These are phyloP conservation scores for Candida berthetii DNA, from an alignment of 805 yeast species.

Conservation along the genomic window DNA sequence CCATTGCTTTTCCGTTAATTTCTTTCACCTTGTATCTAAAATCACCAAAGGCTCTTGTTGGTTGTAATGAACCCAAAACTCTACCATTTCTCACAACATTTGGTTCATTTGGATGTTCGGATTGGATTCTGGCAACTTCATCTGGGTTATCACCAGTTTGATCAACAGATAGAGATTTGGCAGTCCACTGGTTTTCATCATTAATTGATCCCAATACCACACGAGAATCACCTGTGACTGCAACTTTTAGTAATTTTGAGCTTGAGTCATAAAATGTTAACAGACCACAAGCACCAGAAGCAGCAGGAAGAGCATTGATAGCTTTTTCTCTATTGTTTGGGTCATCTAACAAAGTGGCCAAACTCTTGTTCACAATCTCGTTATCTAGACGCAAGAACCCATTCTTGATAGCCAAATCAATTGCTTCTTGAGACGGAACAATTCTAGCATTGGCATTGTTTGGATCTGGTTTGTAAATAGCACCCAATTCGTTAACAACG, in stretches of 20 bases:
- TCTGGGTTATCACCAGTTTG: conserved; percentile 91
- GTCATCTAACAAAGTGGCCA: conserved; percentile 60
- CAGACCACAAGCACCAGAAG: conserved; percentile 92
- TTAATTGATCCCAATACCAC: conserved; percentile 77
- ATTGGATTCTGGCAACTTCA: conserved; percentile 75
- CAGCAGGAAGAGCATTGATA: conserved; percentile 74
- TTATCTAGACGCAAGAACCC: conserved; percentile 84
- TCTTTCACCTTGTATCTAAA: conserved; percentile 84
- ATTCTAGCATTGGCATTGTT: conserved; percentile 37
- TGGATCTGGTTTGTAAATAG: conserved; percentile 52
- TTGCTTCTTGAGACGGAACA: conserved; percentile 60
- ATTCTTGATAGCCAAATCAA: conserved; percentile 73
- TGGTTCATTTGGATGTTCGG: conserved; percentile 85
- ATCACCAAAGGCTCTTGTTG: conserved; percentile 96
- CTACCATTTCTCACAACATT: conserved; percentile 82
- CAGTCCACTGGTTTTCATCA: conserved; percentile 74
- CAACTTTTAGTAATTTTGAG: conserved; percentile 69
- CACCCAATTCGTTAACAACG: conserved; percentile 73
- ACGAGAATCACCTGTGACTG: conserved; percentile 95
- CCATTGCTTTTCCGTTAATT: conserved; percentile 30
- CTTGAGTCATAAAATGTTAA: conserved; percentile 81
- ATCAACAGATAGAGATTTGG: conserved; percentile 78
- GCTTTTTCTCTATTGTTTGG: conserved; percentile 57
- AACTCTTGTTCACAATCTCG: conserved; percentile 73
- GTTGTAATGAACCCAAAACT: conserved; percentile 89